Percentiles rank a stretch among this genome's conserved stretches.
These are phyloP conservation scores for Leccinum sublutescens DNA, from an alignment of 768 basidiomycete species.

Conservation along the genomic window DNA sequence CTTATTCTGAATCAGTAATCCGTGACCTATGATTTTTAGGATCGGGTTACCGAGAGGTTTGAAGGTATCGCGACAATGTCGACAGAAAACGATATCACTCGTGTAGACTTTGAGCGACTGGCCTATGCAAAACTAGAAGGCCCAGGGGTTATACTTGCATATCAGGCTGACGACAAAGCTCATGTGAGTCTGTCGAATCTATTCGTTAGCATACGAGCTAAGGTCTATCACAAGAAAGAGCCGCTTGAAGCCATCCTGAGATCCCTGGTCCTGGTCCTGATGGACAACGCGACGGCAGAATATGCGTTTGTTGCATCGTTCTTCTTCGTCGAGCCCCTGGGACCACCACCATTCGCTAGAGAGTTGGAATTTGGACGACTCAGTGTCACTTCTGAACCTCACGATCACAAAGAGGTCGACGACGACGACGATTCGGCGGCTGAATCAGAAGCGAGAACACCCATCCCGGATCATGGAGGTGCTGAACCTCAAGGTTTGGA, in stretches of 20 bases:
- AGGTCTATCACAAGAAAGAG: conserved; percentile 56
- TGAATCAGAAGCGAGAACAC: conserved; percentile 51
- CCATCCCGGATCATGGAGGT: conserved; percentile 28
- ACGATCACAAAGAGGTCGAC: conserved; percentile 36
- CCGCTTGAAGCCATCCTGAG: conserved; percentile 81
- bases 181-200: conserved; percentile 58
- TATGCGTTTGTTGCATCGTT: conserved; percentile 85
- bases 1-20: neutral
- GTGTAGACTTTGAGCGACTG: conserved; percentile 55
- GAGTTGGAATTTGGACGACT: conserved; percentile 36
- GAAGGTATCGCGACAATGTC: conserved; percentile 56
- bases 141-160: conserved; percentile 76
- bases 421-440: conserved; percentile 39
- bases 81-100: conserved; percentile 38
- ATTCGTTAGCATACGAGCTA: conserved; percentile 9
- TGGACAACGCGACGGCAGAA: conserved; percentile 94
- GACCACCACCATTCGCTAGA: conserved; percentile 27
- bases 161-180: conserved; percentile 85
- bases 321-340: conserved; percentile 49
- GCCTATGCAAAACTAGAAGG: conserved; percentile 74
- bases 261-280: conserved; percentile 82
- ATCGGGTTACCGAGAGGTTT: conserved; percentile 66
- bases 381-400: conserved; percentile 42
- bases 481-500: conserved; percentile 25
- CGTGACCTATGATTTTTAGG: conserved; percentile 37